These are phyloP conservation scores for Paramecium sexaurelia DNA, from an alignment of 73 alveolate species.

Conservation along the genomic window DNA sequence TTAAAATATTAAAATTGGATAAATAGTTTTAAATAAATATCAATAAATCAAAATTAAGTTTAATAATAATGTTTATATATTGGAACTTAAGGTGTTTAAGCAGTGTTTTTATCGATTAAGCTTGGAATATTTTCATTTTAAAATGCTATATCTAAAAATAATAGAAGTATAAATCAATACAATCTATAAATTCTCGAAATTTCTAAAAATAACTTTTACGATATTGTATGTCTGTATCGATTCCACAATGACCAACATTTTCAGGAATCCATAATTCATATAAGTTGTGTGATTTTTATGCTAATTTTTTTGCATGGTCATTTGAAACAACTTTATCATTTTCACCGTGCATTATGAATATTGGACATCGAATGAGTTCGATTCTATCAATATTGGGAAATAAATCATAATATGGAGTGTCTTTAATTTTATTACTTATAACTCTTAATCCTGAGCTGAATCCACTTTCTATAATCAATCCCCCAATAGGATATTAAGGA, in stretches of 20 bases:
- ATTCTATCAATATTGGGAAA: conserved; percentile 59
- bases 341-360: conserved; percentile 60
- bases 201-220: conserved; percentile 60
- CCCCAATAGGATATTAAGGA: conserved; percentile 62
- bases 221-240: conserved; percentile 56
- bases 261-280: conserved; percentile 31
- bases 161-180: not conserved
- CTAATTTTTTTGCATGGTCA: conserved; percentile 40
- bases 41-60: not conserved
- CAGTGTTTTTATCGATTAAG: not conserved
- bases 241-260: conserved; percentile 70
- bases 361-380: conserved; percentile 24
- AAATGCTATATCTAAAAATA: not conserved
- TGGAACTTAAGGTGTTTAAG: not conserved
- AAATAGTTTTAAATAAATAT: too few relatives aligned
- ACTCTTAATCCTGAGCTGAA: conserved; percentile 63
- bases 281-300: not conserved
- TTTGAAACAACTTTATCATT: conserved; percentile 3
- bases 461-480: conserved; percentile 56
- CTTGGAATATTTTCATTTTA: not conserved
- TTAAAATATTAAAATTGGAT: too few relatives aligned
- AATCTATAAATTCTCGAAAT: not conserved
- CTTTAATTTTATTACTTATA: not conserved
- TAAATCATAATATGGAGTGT: conserved; percentile 32
- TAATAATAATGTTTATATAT: not conserved